These are phyloP conservation scores for Cyanodermella asteris DNA, from an alignment of 2,329 filamentous ascomycete species.

Conservation along the genomic window DNA sequence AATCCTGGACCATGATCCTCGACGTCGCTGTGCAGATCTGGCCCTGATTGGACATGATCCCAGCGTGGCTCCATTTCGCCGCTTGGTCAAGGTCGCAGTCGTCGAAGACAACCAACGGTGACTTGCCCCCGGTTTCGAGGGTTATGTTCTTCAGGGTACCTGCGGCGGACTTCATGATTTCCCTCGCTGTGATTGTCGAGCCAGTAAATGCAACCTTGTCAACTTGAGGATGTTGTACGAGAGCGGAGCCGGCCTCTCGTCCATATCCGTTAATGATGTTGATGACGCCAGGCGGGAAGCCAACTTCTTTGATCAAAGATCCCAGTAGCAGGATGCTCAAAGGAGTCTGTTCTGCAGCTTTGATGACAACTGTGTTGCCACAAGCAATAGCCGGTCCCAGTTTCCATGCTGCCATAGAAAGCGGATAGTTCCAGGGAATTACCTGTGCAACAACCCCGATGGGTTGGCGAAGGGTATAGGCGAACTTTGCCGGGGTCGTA, in stretches of 20 bases:
- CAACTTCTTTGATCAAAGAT: slow-evolving; percentile 48
- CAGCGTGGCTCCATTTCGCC: slow-evolving; percentile 42
- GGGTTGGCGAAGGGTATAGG: slow-evolving; percentile 64
- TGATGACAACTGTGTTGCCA: slow-evolving; percentile 41
- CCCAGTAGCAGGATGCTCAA: slow-evolving; percentile 34
- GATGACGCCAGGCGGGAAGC: slow-evolving; percentile 56
- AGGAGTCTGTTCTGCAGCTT: slow-evolving; percentile 46
- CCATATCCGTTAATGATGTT: slow-evolving; percentile 57
- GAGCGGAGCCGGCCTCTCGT: slow-evolving; percentile 48
- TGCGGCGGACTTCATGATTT: slow-evolving; percentile 63
- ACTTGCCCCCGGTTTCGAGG: slow-evolving; percentile 46
- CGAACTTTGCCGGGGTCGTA: slow-evolving; percentile 54
- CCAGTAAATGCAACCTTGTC: slow-evolving; percentile 74
- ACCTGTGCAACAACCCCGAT: slow-evolving; percentile 60
- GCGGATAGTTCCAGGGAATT: slow-evolving; percentile 75
- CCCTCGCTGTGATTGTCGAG: slow-evolving; percentile 49
- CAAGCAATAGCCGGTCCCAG: slow-evolving; percentile 46
- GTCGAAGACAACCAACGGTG: slow-evolving; percentile 39
- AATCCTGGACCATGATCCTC: slow-evolving; percentile 41
- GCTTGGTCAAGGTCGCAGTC: slow-evolving; percentile 46
- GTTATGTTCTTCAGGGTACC: slow-evolving; percentile 51
- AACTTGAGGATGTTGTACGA: slow-evolving; percentile 55
- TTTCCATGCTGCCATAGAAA: slow-evolving; percentile 71
- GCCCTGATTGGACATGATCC: slow-evolving; percentile 36
- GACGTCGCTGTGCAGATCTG: slow-evolving; percentile 46